These are phyloP conservation scores for Phanerochaete carnosa DNA, from an alignment of 768 basidiomycete genomes.

Conservation along the genomic window DNA sequence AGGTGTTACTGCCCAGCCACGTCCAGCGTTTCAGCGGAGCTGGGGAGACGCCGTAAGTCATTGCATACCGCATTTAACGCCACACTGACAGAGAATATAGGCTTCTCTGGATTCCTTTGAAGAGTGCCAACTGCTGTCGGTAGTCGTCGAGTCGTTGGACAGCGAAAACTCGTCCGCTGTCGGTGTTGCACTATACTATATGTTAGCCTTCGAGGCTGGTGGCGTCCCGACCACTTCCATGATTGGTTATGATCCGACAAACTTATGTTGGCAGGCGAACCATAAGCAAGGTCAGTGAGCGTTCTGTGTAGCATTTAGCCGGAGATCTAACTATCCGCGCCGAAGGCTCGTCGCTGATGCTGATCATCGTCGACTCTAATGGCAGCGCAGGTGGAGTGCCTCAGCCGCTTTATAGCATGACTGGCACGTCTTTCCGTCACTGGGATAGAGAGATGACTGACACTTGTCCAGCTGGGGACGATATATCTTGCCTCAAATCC, in stretches of 20 bases:
- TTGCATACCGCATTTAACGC: not conserved
- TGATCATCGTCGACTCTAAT: slow-evolving; percentile 43
- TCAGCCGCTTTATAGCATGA: not conserved
- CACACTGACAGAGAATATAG: not conserved
- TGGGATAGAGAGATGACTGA: not conserved
- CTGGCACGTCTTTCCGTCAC: not conserved
- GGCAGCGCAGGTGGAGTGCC: slow-evolving; percentile 41
- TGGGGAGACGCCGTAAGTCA: not conserved
- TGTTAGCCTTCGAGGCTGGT: slow-evolving; percentile 38
- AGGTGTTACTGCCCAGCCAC: not conserved
- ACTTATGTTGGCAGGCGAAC: slow-evolving; percentile 35
- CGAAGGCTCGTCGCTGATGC: slow-evolving; percentile 40
- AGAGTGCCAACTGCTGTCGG: slow-evolving; percentile 21
- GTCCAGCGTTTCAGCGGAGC: not conserved
- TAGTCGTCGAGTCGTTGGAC: slow-evolving; percentile 23
- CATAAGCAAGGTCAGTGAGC: slow-evolving; percentile 36
- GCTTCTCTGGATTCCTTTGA: slow-evolving; percentile 7
- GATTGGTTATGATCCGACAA: slow-evolving; percentile 31
- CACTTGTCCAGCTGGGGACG: slow-evolving; percentile 27
- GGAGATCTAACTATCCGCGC: not conserved
- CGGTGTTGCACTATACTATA: slow-evolving; percentile 36
- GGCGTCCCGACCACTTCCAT: slow-evolving; percentile 32
- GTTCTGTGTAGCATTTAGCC: not conserved
- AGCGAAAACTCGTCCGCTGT: slow-evolving; percentile 11
- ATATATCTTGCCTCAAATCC: slow-evolving; percentile 21